Percentiles rank a stretch among this genome's conserved stretches.
Evolutionary conservation across 1,284 basidiomycete genomes (phyloP).

Genomic region (Porphyrellus sp.): DNA sequence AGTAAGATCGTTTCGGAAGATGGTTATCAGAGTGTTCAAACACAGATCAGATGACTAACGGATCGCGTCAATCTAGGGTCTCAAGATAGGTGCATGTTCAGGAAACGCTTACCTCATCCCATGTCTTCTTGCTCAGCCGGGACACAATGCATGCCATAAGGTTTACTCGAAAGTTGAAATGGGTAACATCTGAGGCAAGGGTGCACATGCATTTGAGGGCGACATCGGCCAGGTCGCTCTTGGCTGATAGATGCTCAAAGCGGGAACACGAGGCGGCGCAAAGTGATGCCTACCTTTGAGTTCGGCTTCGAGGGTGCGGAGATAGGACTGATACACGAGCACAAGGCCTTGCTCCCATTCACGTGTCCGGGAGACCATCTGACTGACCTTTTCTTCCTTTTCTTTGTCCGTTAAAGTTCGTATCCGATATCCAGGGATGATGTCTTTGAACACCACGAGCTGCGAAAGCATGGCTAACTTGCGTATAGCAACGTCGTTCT

Average conservation of each 20-base stretch:
- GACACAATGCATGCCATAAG: constrained; percentile 87
- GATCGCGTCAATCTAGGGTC: constrained; percentile 16
- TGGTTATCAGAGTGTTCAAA: constrained; percentile 72
- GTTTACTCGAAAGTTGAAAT: constrained; percentile 97
- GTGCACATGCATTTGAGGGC: constrained; percentile 87
- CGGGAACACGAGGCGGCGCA: constrained; percentile 19
- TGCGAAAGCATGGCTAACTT: constrained; percentile 89
- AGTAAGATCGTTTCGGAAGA: constrained; percentile 79
- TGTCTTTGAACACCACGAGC: constrained; percentile 92
- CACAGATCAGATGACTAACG: constrained; percentile 76
- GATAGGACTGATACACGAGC: constrained; percentile 82
- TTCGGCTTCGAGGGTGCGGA: constrained; percentile 83
- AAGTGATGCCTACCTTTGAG: constrained; percentile 65
- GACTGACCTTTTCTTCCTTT: constrained; percentile 90
- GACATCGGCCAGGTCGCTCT: constrained; percentile 67
- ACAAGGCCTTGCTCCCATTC: constrained; percentile 99
- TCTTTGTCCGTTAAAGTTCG: constrained; percentile 88
- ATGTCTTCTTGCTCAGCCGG: constrained; percentile 79
- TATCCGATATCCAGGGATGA: constrained; percentile 90
- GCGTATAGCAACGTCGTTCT: constrained; percentile 81
- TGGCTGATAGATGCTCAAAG: constrained; percentile 47
- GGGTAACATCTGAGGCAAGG: constrained; percentile 78
- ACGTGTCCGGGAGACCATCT: constrained; percentile 85
- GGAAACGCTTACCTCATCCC: constrained; percentile 69
- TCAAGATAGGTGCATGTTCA: constrained; percentile 7